Base-by-base conservation (phyloP, 768 basidiomycete genomes). In the Pulveroboletus sp. region DNA sequence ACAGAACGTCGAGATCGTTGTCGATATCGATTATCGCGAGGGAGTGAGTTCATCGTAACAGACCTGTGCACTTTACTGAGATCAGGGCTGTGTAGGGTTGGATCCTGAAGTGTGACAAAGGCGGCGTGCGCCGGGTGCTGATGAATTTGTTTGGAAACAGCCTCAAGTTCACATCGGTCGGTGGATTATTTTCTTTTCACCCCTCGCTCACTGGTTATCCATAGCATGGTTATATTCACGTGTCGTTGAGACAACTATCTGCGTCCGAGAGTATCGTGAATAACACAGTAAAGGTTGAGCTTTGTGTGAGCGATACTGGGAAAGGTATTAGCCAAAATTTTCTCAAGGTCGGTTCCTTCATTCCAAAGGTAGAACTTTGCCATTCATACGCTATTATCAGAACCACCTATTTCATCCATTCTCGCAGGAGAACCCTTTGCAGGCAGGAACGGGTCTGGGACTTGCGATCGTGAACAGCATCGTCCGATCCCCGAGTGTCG, bases 81-180 rank as follows among this genome's bases (percentile, higher is more conserved):
- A 38, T 5, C n/a, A 24, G 14, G 37, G 36, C 50, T 30, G 26
- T 45, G 24, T 52, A 93, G 88, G 90, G 90, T 2, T 97, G 93
- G 93, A 71, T 72, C 8, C 71, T 95, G 27, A 85, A 82, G 60
- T 93, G 89, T 65, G 94, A 97, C 68, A 92, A 88, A 64, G 93
- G 91, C 28, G 94, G 94, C 12, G 85, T 96, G 54, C 81, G 94
- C 28, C 80, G 94, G 26, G 83, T 96, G 11, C 67, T 96, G 53
- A 95, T 96, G 91, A 97, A 97, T 64, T 69, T 97, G 33, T 91
- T 96, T 57, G 91, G 93, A 14, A 96, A 95, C 67, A 91, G 90
- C 59, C 71, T 94, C 46, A 95, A 97, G 67, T 96, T 96, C 66
- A 95, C 93, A 28, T 75, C 79, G 39, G 90, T 89, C 60, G 28